Evolutionary conservation across 345 rosid species (phyloP).

Genomic region (Bruguiera parviflora): DNA sequence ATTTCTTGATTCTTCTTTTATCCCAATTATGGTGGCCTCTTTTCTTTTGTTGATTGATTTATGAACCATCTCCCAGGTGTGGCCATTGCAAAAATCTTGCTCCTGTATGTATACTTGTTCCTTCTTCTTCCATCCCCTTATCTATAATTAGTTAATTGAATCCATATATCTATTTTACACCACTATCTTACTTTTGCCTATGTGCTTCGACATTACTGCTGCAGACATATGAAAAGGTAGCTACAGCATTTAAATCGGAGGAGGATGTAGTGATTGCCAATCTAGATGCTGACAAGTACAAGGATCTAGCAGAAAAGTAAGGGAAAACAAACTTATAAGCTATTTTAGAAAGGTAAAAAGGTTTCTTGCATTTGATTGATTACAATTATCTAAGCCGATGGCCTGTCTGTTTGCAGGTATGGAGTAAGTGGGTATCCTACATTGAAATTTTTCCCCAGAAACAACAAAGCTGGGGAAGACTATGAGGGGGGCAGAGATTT

Average conservation of each 20-base stretch:
- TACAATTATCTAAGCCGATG: conserved; percentile 2
- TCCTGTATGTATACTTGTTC: conserved; percentile 56
- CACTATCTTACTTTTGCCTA: too few relatives aligned
- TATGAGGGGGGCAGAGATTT: conserved; percentile 89
- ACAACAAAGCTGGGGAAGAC: conserved; percentile 92
- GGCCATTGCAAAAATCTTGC: conserved; percentile 98
- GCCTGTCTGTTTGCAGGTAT: conserved; percentile 39
- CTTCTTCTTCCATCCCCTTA: neutral
- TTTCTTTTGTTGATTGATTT: conserved; percentile 5
- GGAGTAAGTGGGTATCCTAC: conserved; percentile 96
- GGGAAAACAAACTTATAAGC: conserved; percentile 14
- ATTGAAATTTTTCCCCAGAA: conserved; percentile 80
- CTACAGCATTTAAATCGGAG: conserved; percentile 71
- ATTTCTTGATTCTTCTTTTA: neutral
- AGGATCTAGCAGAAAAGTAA: conserved; percentile 77
- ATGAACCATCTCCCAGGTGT: conserved; percentile 59
- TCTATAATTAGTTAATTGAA: neutral
- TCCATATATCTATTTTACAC: too few relatives aligned
- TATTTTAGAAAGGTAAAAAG: neutral
- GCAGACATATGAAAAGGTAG: conserved; percentile 88
- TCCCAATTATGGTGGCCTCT: neutral
- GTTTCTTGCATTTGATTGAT: neutral
- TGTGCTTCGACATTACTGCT: neutral
- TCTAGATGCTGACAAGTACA: conserved; percentile 86
- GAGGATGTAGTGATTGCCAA: conserved; percentile 84